Evolutionary conservation across 768 basidiomycete genomes (phyloP), one percentile per base, ranked within the genome.

Genomic region (Leucosporidium yakuticum): DNA sequence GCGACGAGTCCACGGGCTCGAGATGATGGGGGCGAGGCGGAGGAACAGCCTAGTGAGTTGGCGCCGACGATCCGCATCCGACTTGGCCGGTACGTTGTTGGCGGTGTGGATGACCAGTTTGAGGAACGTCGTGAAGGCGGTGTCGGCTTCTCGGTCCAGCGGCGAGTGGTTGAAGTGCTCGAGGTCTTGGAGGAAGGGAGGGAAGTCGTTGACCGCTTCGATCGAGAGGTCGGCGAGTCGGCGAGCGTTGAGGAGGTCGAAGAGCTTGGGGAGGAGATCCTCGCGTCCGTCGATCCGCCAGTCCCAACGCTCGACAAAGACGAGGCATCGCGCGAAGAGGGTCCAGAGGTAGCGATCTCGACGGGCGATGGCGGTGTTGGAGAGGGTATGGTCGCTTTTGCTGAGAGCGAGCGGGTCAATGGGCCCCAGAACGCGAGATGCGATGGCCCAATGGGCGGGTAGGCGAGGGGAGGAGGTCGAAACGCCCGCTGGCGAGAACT

Each of bases 51-150:
- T 88, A 75, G 85, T 86, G 75, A 83, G 79, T 69, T 81, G 83
- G 32, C 81, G 79, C 71, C 78, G 65, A 29, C 53, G 58, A 71
- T 67, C 47, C 56, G 62, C 51, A 67, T 68, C 48, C 32, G 77
- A 68, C 4, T 62, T 5, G 5, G 63, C 68, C 12, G 78, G 71
- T 29, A 79, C 70, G 66, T 80, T 79, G 19, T 81, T 78, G 2
- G 81, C 81, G 0, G 87, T 86, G 55, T 85, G 84, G n/a, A 87
- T 84, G 44, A 93, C 81, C 63, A 96, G 82, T 77, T 92, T 91
- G 55, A 95, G 81, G 75, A 92, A 89, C 9, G 89, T 76, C n/a
- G 84, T 82, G 75, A 88, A 93, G 2, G 88, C 84, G 2, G 88
- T 85, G 73, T 95, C 93, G 23, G 78, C 77, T 23, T 79, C 77